Conservation (phyloP, 768 basidiomycete species). For the Psilocybe azurescens region DNA sequence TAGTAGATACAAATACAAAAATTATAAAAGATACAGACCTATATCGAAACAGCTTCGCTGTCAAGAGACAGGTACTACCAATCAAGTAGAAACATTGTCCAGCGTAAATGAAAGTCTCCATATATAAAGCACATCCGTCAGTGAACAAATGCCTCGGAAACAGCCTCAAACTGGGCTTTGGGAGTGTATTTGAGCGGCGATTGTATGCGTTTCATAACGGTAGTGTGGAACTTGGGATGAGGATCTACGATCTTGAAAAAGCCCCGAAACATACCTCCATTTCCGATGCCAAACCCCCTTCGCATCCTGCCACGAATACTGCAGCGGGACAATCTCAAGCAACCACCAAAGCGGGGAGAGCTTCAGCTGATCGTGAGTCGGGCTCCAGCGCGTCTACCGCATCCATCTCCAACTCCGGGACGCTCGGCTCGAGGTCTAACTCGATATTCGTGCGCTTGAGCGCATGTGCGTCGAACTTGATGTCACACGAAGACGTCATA, state of each 20-base stretch:
- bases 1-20: too few relatives aligned
- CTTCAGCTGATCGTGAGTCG: conserved; percentile 58
- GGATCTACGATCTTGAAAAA: conserved; percentile 40
- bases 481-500: conserved; percentile 58
- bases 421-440: conserved; percentile 15
- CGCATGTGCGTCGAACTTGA: conserved; percentile 58
- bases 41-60: too few relatives aligned
- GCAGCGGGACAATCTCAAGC: conserved; percentile 67
- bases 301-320: conserved; percentile 60
- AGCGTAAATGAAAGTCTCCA: too few relatives aligned
- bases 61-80: too few relatives aligned
- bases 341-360: conserved; percentile 63
- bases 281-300: conserved; percentile 57
- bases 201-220: conserved; percentile 64
- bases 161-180: conserved; percentile 52
- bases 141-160: conserved; percentile 52
- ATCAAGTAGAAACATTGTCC: too few relatives aligned
- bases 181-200: conserved; percentile 60
- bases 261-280: conserved; percentile 50
- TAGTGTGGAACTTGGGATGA: conserved; percentile 63
- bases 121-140: conserved; percentile 14
- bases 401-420: conserved; percentile 29
- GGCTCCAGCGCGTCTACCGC: conserved; percentile 48
- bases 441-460: conserved; percentile 49
- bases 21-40: too few relatives aligned